Conservation (phyloP, 2,329 filamentous ascomycete species). For the Sporothrix pallida region DNA sequence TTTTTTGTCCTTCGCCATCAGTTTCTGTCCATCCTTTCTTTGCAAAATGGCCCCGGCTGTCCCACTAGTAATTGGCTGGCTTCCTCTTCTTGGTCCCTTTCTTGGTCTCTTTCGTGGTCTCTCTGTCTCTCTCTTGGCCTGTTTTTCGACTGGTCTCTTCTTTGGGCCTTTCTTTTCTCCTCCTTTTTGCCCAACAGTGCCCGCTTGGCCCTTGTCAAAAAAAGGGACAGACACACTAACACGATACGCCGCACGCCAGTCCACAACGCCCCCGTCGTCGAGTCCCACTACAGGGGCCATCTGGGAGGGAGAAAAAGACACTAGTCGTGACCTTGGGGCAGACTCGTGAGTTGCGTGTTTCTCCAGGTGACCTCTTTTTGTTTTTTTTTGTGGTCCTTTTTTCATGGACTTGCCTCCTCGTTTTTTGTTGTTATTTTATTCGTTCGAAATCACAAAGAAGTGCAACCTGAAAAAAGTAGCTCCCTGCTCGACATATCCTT, state of each 20-base stretch:
- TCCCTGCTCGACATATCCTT: not conserved
- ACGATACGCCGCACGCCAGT: constrained; percentile 19
- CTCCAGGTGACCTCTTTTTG: constrained; percentile 23
- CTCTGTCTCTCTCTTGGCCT: not conserved
- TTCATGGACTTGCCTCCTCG: not conserved
- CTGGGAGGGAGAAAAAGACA: not conserved
- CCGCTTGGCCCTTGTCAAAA: constrained; percentile 19
- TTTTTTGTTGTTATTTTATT: constrained; percentile 21
- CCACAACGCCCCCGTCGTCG: not conserved
- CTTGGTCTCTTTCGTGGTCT: not conserved
- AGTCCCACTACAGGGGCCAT: constrained; percentile 11
- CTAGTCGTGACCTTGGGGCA: constrained; percentile 26
- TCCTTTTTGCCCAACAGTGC: not conserved
- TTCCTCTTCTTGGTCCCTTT: not conserved
- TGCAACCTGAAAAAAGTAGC: not conserved
- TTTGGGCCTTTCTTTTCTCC: not conserved
- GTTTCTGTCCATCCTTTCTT: not conserved
- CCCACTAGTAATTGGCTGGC: constrained; percentile 24
- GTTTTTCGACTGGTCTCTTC: not conserved
- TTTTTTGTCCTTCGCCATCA: not conserved
- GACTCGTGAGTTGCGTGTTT: constrained; percentile 23
- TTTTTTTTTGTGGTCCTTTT: constrained; percentile 7
- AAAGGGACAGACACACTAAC: constrained; percentile 21
- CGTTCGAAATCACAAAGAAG: not conserved
- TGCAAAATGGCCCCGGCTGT: constrained; percentile 33